Base-by-base conservation (phyloP, 2,329 filamentous ascomycete species). In the Dissoconium aciculare region DNA sequence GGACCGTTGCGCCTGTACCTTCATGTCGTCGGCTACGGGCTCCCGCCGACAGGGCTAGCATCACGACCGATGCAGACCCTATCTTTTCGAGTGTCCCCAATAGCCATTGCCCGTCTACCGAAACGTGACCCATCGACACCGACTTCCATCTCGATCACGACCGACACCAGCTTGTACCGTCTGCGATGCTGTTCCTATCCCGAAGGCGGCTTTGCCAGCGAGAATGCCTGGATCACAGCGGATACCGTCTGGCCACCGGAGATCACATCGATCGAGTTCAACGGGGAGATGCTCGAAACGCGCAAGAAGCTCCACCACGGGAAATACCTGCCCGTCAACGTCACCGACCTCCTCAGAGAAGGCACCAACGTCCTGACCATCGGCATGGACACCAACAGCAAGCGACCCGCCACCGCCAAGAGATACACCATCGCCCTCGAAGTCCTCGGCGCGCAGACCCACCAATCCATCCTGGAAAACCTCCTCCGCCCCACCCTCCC, bases 391-490 rank as follows among this genome's bases (percentile, higher is more conserved):
- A 26, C 27, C 4, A 45, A 45, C 17, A 44, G 44, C 5, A n/a
- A 23, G 8, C 8, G 19, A 23, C 19, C 19, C n/a, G 8, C n/a
- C 19, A 46, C 47, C 34, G 51, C 47, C 16, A 56, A 58, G n/a
- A n/a, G n/a, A n/a, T 79, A 71, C 43, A 67, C 69, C 17, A 45
- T 84, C 6, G 82, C 72, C 1, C 62, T 93, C 10, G 85, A 93
- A 49, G 48, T 72, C 1, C 54, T 92, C 11, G 66, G 70, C 35
- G 63, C 76, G 3, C 54, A 64, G 5, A 51, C 50, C 6, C 52
- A 62, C 21, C 44, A 54, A 0, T 39, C 40, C 4, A 55, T 69
- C 23, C 52, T 56, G 28, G 33, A 44, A 10, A 42, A 44, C 5
- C 55, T 57, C 13, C 32, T 17, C n/a, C 33, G 13, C 6, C 44